Evolutionary conservation across 495 filamentous ascomycete species (phyloP), one percentile per base, ranked within the genome.

Genomic region (Penicillium simplicissimum): DNA sequence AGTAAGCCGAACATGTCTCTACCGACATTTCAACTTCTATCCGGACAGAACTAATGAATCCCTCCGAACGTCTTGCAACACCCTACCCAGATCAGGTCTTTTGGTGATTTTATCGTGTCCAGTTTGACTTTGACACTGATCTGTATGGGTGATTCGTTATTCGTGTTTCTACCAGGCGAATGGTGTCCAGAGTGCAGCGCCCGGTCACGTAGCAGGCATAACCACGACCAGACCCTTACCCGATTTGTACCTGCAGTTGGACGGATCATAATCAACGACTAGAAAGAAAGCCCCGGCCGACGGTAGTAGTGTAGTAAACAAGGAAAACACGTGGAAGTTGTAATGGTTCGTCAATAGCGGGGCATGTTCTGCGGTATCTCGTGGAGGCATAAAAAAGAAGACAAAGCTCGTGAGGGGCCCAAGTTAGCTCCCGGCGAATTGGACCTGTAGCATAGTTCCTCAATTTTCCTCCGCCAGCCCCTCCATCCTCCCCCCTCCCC

Each of bases 321-420:
- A 47, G 40, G 52, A 15, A 13, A 15, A 45, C 28, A 33, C 48
- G 64, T 57, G 67, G 38, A 70, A 68, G 57, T 52, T 13, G 53
- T 38, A 67, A 65, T 67, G 55, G 62, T 67, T 72, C 69, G 64
- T 72, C 67, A 72, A 72, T 69, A 67, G 53, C 68, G 63, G 62
- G 66, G 67, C 69, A 66, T 67, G 70, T 67, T 70, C 68, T 71
- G 69, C 69, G 67, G 69, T 72, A 72, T 70, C 67, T 72, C 65
- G 69, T 70, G 62, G 61, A 64, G 61, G 67, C 67, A 72, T 72
- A 72, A 68, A 68, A 59, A 52, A 61, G 59, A 37, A 71, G 58
- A 62, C 31, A 58, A 62, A 65, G 62, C 57, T 70, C 65, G 61
- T 70, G 52, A 61, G 62, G 65, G 51, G 63, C 63, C 67, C 60